Conservation (phyloP, 305 asterid species). For the Fraxinus sp. region DNA sequence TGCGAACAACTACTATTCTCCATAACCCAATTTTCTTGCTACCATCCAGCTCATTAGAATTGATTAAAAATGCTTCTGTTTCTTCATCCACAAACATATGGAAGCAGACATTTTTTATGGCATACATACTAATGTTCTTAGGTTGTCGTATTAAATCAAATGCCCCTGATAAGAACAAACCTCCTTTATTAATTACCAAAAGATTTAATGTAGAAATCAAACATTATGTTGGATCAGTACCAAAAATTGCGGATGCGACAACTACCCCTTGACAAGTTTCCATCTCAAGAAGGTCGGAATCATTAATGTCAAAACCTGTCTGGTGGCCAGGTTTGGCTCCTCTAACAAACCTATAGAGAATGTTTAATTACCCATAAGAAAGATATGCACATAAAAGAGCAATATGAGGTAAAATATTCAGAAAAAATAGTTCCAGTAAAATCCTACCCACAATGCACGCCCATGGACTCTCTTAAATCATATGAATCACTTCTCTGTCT, state of each 20-base stretch:
- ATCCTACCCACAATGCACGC: slow-evolving; percentile 77
- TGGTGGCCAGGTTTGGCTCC: slow-evolving; percentile 71
- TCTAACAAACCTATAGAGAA: slow-evolving; percentile 58
- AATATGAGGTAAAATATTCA: slow-evolving; percentile 5
- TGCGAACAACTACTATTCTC: slow-evolving; percentile 71
- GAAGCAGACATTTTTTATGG: slow-evolving; percentile 61
- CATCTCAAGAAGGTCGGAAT: slow-evolving; percentile 76
- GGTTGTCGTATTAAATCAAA: slow-evolving; percentile 82
- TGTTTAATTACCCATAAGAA: background rate
- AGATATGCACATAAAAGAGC: background rate
- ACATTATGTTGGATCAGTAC: slow-evolving; percentile 36
- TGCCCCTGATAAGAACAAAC: slow-evolving; percentile 52
- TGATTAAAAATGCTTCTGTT: slow-evolving; percentile 57
- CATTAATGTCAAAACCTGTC: slow-evolving; percentile 80
- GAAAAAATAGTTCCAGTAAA: slow-evolving; percentile 11
- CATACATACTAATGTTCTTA: slow-evolving; percentile 62
- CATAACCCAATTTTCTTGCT: slow-evolving; percentile 67
- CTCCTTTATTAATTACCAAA: slow-evolving; percentile 27
- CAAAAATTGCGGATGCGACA: slow-evolving; percentile 86
- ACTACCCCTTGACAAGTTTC: slow-evolving; percentile 73
- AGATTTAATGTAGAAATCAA: slow-evolving; percentile 1
- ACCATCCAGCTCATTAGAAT: slow-evolving; percentile 54
- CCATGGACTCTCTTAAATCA: slow-evolving; percentile 72
- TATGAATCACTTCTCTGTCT: slow-evolving; percentile 66
- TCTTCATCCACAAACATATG: slow-evolving; percentile 83